Evolutionary conservation across 805 yeast species (phyloP), one percentile per base, ranked within the genome.

Genomic region (Kuraishia floccosa): DNA sequence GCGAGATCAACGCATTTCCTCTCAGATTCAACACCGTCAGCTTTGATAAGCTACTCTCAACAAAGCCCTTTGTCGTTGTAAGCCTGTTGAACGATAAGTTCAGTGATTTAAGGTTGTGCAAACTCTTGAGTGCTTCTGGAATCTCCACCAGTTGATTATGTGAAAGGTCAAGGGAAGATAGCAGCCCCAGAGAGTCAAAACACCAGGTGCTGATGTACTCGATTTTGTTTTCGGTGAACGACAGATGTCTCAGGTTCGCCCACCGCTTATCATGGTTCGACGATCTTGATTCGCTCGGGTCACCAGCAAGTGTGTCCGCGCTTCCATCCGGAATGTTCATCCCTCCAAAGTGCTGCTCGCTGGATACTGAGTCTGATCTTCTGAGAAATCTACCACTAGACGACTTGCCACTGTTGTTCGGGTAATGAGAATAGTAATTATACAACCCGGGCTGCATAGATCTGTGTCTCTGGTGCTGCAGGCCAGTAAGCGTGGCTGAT

Each of bases 101-200:
- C 34, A 72, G 54, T 32, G 70, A 68, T 39, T 66, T 69, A 38
- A 72, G 47, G 43, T 60, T 63, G 2, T 49, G 40, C 23, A 76
- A 57, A 28, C 63, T 62, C 11, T 64, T 57, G 26, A 76, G 55
- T 4, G 79, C 73, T 5, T 34, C 43, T 0, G 83, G 82, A 7
- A 76, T 41, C 6, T 50, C 49, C 16, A 60, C 61, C 19, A 76
- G 51, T 24, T 60, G 47, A 40, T 76, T 76, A 35, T 63, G 58
- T 2, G 82, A 74, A 20, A 76, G 48, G 41, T 76, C 79, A 30
- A 76, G 56, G 2, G 65, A 54, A 1, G 60, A 43, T 9, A 65
- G 41, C 27, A 53, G 50, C 13, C 40, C 46, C 14, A 52, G 41
- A 25, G 38, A 46, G 28, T 44, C 54, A 35, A 57, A 58, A 24